Conservation (phyloP, 768 basidiomycete species). For the Tulasnella sp. region DNA sequence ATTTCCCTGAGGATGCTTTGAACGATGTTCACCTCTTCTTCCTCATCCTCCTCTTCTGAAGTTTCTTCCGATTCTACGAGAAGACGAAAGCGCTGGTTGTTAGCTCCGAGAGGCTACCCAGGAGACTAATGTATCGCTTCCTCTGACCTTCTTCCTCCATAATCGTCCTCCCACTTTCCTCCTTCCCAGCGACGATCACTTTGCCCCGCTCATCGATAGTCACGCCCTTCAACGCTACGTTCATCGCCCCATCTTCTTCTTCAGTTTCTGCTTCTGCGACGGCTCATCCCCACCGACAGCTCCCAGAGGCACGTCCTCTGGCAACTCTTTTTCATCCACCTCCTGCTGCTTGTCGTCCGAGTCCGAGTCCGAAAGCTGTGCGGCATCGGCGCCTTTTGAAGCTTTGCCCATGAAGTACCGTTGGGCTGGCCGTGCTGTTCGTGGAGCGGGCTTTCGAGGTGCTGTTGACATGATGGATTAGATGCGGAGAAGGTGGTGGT, state of each 20-base stretch:
- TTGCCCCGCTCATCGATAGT: slow-evolving; percentile 72
- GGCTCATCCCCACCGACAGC: slow-evolving; percentile 42
- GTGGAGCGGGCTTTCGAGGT: slow-evolving; percentile 54
- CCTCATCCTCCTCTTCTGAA: not conserved
- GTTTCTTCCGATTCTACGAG: slow-evolving; percentile 36
- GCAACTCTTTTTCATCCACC: slow-evolving; percentile 34
- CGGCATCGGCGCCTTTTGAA: slow-evolving; percentile 53
- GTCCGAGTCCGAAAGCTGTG: slow-evolving; percentile 59
- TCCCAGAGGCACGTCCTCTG: slow-evolving; percentile 53
- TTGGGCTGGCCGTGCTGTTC: slow-evolving; percentile 69
- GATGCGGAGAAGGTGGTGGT: not conserved
- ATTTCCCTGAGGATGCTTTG: not conserved
- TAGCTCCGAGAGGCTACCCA: not conserved
- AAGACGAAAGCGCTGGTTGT: not conserved
- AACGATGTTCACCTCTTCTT: not conserved
- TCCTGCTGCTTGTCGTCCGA: slow-evolving; percentile 39
- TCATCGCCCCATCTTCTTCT: slow-evolving; percentile 43
- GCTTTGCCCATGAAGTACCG: slow-evolving; percentile 90
- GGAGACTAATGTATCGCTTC: too few species aligned
- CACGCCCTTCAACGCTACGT: slow-evolving; percentile 68
- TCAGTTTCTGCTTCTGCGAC: slow-evolving; percentile 36
- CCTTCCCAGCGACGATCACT: slow-evolving; percentile 69
- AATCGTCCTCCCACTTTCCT: slow-evolving; percentile 68
- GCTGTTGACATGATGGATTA: slow-evolving; percentile 4
- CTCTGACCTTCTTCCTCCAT: slow-evolving; percentile 34